A percentile compares a stretch with the other conserved stretches of the same genome.
These are phyloP conservation scores for Daldinia grandis DNA, from an alignment of 495 filamentous ascomycete species.

Conservation along the genomic window DNA sequence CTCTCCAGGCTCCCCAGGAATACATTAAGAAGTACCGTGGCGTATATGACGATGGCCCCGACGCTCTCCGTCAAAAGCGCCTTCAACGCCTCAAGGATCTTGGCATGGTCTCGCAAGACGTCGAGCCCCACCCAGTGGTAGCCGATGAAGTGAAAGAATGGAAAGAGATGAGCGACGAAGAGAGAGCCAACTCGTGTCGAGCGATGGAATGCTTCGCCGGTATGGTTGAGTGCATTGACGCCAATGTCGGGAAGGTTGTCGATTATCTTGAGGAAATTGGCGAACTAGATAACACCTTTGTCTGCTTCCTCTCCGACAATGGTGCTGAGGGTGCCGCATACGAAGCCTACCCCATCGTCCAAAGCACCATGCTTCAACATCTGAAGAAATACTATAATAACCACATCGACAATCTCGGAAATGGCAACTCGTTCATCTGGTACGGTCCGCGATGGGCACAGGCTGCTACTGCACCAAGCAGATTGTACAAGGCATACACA, in stretches of 20 bases:
- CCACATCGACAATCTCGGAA: conserved; percentile 67
- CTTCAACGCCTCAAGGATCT: conserved; percentile 62
- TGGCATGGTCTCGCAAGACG: conserved; percentile 61
- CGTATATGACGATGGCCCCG: conserved; percentile 65
- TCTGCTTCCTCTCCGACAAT: conserved; percentile 72
- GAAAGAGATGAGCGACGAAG: conserved; percentile 60
- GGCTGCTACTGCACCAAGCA: conserved; percentile 69
- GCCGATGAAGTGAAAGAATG: conserved; percentile 66
- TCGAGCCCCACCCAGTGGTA: conserved; percentile 64
- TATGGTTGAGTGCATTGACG: conserved; percentile 71
- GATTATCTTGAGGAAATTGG: conserved; percentile 64
- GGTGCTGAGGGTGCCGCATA: conserved; percentile 71
- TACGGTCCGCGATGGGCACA: conserved; percentile 73
- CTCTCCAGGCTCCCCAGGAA: conserved; percentile 64
- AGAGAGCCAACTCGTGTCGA: conserved; percentile 62
- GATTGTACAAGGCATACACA: conserved; percentile 70
- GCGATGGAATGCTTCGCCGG: conserved; percentile 69
- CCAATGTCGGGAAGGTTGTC: conserved; percentile 69
- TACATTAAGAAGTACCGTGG: conserved; percentile 65
- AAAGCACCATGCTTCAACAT: conserved; percentile 58
- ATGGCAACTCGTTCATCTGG: conserved; percentile 70
- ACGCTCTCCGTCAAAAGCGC: conserved; percentile 61
- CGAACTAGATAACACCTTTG: conserved; percentile 70
- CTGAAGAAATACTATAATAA: conserved; percentile 72
- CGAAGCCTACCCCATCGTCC: conserved; percentile 67